A percentile compares a stretch with the other conserved stretches of the same genome.
Evolutionary conservation across 768 basidiomycete species (phyloP).

Genomic region (Pholiota conissans): DNA sequence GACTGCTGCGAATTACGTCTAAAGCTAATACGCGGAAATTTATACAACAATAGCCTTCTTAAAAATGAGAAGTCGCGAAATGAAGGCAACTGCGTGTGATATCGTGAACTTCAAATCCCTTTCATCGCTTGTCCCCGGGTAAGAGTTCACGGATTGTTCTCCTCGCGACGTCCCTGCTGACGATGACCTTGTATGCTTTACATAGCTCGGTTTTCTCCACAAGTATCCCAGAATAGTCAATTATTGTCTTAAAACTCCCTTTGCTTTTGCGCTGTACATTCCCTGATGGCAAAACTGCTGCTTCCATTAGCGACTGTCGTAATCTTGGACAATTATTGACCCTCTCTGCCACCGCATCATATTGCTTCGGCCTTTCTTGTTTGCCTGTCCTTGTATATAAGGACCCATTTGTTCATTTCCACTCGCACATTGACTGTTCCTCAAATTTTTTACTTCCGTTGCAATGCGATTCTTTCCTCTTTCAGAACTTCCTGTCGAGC

Average conservation of each 20-base stretch:
- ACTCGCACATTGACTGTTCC: neutral
- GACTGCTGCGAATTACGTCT: neutral
- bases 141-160: neutral
- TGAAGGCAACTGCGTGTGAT: neutral
- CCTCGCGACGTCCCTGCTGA: neutral
- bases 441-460: neutral
- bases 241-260: neutral
- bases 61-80: neutral
- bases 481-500: slow-evolving; percentile 31
- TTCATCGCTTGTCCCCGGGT: neutral
- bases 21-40: neutral
- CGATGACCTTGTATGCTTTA: neutral
- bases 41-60: neutral
- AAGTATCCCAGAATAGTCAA: neutral
- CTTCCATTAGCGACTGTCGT: neutral
- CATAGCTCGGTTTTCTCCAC: neutral
- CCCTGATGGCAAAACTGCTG: neutral
- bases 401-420: neutral
- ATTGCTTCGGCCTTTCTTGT: neutral
- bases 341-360: neutral
- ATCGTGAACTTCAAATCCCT: neutral
- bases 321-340: neutral
- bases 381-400: neutral
- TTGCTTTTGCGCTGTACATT: neutral
- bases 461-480: slow-evolving; percentile 16